phyloP scores from a whole-genome alignment of 192 early-diverging fungal genomes.

The Mortierella claussenii region DNA sequence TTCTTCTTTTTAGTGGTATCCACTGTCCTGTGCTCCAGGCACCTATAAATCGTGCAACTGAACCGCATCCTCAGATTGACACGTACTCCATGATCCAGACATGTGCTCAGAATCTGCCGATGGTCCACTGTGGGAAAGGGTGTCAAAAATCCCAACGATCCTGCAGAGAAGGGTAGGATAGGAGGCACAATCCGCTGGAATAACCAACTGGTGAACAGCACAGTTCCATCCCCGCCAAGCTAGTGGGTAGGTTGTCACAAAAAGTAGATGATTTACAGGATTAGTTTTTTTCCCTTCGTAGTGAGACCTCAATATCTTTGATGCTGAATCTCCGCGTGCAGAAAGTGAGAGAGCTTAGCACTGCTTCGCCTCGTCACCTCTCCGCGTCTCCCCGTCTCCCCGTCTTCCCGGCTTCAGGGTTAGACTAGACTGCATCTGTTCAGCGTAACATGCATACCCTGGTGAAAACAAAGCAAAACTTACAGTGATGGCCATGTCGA shows the following conservation, averaged over 20 bases:
- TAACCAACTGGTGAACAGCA: slow-evolving; percentile 92
- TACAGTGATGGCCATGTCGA: slow-evolving; percentile 91
- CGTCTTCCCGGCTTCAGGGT: too few relatives aligned
- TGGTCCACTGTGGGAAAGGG: slow-evolving; percentile 82
- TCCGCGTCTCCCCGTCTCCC: too few relatives aligned
- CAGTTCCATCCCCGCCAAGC: slow-evolving; percentile 97
- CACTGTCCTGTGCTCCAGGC: slow-evolving; percentile 38
- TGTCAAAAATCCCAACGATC: slow-evolving; percentile 95
- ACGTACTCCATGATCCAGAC: slow-evolving; percentile 74
- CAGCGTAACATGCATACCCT: too few relatives aligned
- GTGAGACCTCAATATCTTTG: too few relatives aligned
- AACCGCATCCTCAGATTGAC: slow-evolving; percentile 93
- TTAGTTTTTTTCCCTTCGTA: too few relatives aligned
- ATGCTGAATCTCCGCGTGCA: too few relatives aligned
- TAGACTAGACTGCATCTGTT: too few relatives aligned
- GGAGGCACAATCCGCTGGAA: slow-evolving; percentile 90
- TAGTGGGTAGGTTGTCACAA: slow-evolving; percentile 14
- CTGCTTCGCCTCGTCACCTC: too few relatives aligned
- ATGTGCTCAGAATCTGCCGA: slow-evolving; percentile 65
- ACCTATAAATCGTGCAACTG: slow-evolving; percentile 88
- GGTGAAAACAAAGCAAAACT: slow-evolving; percentile 25
- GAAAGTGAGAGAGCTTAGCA: too few relatives aligned
- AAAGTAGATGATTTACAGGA: too few relatives aligned
- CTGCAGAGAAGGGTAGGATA: slow-evolving; percentile 92
- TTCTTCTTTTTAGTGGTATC: slow-evolving; percentile 52